Evolutionary conservation across 2,329 filamentous ascomycete species (phyloP), one percentile per base, ranked within the genome.

Genomic region (Phaeosphaeria sp.): DNA sequence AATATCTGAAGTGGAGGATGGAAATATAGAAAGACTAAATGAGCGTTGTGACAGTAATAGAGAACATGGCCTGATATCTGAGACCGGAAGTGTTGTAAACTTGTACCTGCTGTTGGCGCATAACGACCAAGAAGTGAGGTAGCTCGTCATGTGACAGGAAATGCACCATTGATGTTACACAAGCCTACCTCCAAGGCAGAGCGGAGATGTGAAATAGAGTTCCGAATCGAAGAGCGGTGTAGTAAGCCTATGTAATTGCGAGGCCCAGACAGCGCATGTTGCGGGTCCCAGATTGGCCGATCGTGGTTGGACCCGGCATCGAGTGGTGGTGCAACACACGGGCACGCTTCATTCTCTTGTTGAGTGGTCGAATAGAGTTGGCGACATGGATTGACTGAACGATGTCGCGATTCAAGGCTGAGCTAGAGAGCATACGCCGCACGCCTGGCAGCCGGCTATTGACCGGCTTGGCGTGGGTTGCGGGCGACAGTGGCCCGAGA

Each of bases 391-490:
- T 36, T 13, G 15, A 36, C 15, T 13, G 15, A 6, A 7, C 30
- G 30, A 36, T 36, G 30, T 36, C 30, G 30, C 30, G 30, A 36
- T 36, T 36, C 30, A 36, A 36, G 30, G 30, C 30, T 36, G 30
- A 36, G 30, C 30, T 36, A 36, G 30, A 36, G 15, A 36, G 30
- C 30, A 36, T 13, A 36, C 5, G 30, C 30, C 30, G 30, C 30
- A 36, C 8, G 30, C 30, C 11, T 6, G 30, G 6, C 25, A 51
- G 55, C 55, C 60, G 56, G 55, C 50, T 56, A 58, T 51, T 60
- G 60, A 55, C 21, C 30, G 21, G 49, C 55, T 58, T 67, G 64
- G 64, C 56, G 49, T 61, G 67, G 65, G 49, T n/a, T 57, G 30
- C 30, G 30, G 30, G 11, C 30, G 60, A 60, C 63, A 47, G 65